Conservation (phyloP, 2,329 filamentous ascomycete genomes). For the Hymenoscyphus occultus region DNA sequence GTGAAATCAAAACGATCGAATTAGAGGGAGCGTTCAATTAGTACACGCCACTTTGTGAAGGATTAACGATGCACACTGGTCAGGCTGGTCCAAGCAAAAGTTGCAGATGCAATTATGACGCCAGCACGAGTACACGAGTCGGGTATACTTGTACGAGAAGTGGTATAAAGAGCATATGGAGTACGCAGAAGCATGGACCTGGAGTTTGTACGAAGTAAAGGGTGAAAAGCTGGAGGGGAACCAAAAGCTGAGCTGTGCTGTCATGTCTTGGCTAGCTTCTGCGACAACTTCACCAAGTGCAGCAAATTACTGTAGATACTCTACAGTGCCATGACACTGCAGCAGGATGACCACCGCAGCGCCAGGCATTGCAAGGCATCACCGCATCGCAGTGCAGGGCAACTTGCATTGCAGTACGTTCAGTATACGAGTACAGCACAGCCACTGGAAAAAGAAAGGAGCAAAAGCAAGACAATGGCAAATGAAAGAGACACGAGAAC, state of each 20-base stretch:
- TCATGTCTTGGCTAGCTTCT: background rate
- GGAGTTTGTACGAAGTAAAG: background rate
- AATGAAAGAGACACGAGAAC: constrained; percentile 19
- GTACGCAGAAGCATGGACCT: background rate
- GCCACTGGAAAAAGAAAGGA: background rate
- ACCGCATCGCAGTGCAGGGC: background rate
- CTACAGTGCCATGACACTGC: background rate
- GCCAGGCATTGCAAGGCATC: background rate
- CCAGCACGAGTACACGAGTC: background rate
- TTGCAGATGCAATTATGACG: background rate
- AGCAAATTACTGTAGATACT: background rate
- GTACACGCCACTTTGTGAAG: constrained; percentile 6
- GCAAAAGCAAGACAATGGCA: background rate
- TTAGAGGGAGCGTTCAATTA: constrained; percentile 20
- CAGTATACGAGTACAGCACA: background rate
- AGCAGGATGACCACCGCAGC: background rate
- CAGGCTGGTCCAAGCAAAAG: constrained; percentile 11
- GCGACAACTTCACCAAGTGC: background rate
- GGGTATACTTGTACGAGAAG: background rate
- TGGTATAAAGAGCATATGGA: background rate
- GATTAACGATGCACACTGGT: constrained; percentile 16
- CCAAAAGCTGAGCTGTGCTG: background rate
- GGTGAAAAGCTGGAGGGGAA: background rate
- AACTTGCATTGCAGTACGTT: too few species aligned
- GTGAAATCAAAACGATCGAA: constrained; percentile 12